phyloP scores from a whole-genome alignment of 192 early-diverging fungal genomes.

The Rhizoclosmatium sp. region DNA sequence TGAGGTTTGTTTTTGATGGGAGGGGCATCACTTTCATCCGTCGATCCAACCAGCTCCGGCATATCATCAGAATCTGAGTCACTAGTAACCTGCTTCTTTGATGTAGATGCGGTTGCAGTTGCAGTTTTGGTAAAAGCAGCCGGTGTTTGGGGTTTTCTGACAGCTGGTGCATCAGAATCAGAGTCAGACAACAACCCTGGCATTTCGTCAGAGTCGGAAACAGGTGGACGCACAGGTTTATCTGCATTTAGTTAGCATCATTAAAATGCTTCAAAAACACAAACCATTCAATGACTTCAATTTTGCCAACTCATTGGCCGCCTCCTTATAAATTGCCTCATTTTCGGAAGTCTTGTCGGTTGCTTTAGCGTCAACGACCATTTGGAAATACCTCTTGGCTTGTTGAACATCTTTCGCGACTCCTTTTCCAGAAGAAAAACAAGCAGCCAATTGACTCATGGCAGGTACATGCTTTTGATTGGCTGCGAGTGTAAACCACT shows the following conservation, averaged over 20 bases:
- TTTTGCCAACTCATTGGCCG: too few species aligned
- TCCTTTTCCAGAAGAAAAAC: neutral
- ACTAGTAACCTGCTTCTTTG: neutral
- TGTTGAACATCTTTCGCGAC: neutral
- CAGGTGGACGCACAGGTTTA: too few species aligned
- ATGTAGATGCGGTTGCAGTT: neutral
- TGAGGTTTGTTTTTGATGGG: neutral
- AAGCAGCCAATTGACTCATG: neutral
- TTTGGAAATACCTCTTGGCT: neutral
- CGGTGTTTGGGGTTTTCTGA: neutral
- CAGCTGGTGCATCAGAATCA: conserved; percentile 1
- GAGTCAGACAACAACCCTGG: conserved; percentile 8
- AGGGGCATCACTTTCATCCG: neutral
- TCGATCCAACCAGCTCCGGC: neutral
- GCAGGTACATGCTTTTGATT: neutral
- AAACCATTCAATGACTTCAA: too few species aligned
- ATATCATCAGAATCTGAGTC: neutral
- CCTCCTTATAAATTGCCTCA: too few species aligned
- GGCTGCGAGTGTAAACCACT: conserved; percentile 20
- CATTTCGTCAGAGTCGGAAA: too few species aligned
- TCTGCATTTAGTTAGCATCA: too few species aligned
- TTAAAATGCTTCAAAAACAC: too few species aligned
- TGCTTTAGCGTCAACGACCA: too few species aligned
- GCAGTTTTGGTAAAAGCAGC: neutral
- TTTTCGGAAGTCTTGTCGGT: too few species aligned